A percentile compares a stretch with the other conserved stretches of the same genome.
phyloP scores from a whole-genome alignment of 768 basidiomycete species.

The Phaeotremella skinneri region DNA sequence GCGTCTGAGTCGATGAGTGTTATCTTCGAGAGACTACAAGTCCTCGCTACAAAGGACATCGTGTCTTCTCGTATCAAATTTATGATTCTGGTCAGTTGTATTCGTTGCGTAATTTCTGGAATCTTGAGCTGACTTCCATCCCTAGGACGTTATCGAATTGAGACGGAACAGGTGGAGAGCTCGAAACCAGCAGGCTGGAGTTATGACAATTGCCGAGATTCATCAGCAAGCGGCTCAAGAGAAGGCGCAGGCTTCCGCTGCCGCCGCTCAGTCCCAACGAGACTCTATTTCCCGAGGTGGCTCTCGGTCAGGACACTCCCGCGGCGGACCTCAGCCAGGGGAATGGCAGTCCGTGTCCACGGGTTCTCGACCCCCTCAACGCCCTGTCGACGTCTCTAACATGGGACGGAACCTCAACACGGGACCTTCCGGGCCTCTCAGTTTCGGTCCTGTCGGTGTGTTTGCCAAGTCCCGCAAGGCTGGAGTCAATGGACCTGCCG shows the following conservation, averaged over 20 bases:
- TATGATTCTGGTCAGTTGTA: conserved; percentile 78
- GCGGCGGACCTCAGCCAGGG: conserved; percentile 57
- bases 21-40: conserved; percentile 87
- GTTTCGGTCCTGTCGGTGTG: conserved; percentile 80
- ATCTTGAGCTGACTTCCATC: background rate
- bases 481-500: conserved; percentile 59
- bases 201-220: conserved; percentile 81
- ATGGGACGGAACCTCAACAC: conserved; percentile 57
- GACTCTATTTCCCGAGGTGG: conserved; percentile 84
- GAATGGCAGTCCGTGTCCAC: conserved; percentile 80
- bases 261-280: conserved; percentile 63
- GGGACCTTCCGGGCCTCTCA: conserved; percentile 56
- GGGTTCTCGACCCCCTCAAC: conserved; percentile 56
- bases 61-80: conserved; percentile 86
- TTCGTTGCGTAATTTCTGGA: background rate
- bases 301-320: conserved; percentile 77
- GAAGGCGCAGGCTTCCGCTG: conserved; percentile 57
- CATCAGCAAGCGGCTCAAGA: conserved; percentile 80
- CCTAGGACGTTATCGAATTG: conserved; percentile 84
- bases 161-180: conserved; percentile 77
- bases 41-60: conserved; percentile 69
- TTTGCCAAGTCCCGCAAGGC: conserved; percentile 62
- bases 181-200: conserved; percentile 70
- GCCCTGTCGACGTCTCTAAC: conserved; percentile 43
- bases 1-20: conserved; percentile 88